Evolutionary conservation across 805 yeast genomes (phyloP).

Genomic region (Diddensiella santjacobensis): DNA sequence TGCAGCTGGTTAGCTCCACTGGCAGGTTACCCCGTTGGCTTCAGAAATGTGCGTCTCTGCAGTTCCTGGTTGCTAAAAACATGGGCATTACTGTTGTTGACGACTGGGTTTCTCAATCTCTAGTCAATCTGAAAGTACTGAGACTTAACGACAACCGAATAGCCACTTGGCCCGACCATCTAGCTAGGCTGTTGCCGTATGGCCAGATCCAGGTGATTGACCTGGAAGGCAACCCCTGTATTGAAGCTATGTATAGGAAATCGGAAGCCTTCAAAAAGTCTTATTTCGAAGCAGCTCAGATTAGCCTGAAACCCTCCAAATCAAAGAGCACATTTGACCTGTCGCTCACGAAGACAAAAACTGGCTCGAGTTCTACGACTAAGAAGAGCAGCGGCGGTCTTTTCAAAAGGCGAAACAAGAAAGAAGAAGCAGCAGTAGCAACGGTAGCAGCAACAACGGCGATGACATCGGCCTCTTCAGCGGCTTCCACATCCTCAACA

Average conservation of each 20-base stretch:
- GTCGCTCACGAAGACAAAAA: neutral
- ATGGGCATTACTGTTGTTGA: constrained; percentile 27
- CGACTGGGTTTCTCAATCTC: constrained; percentile 26
- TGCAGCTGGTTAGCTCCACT: constrained; percentile 19
- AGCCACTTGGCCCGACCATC: constrained; percentile 30
- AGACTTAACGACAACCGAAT: constrained; percentile 26
- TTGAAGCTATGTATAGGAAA: constrained; percentile 22
- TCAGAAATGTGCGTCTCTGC: constrained; percentile 21
- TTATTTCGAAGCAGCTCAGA: constrained; percentile 15
- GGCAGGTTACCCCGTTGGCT: constrained; percentile 29
- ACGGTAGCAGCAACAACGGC: neutral
- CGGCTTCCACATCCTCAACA: neutral
- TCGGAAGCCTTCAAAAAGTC: constrained; percentile 21
- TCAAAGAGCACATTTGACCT: neutral
- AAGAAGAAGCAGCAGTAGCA: neutral
- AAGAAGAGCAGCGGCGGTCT: neutral
- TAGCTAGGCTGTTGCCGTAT: constrained; percentile 17
- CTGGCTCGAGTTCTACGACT: neutral
- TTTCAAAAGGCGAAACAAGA: constrained; percentile 1
- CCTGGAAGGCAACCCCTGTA: constrained; percentile 31
- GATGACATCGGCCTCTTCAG: neutral
- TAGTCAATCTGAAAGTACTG: constrained; percentile 22
- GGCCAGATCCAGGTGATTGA: constrained; percentile 22
- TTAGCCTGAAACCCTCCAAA: neutral
- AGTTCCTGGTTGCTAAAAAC: constrained; percentile 24